A percentile compares a stretch with the other conserved stretches of the same genome.
Evolutionary conservation across 805 yeast genomes (phyloP).

Genomic region (Kuraishia hungarica): DNA sequence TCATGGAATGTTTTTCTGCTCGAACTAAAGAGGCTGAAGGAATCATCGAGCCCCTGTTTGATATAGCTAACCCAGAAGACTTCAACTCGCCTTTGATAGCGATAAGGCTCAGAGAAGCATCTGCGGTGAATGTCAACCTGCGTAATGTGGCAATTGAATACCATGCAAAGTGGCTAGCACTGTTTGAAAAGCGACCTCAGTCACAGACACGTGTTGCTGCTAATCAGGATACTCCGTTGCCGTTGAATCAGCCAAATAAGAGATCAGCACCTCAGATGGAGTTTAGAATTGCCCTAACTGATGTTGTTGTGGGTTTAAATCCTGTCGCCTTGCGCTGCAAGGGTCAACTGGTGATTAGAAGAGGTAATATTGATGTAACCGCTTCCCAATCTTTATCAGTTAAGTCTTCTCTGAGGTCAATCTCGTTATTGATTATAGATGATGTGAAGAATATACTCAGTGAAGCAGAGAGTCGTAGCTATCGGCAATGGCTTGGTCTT

Average conservation of each 20-base stretch:
- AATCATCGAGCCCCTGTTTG: conserved; percentile 3
- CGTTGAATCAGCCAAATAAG: background rate
- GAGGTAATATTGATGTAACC: conserved; percentile 45
- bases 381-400: conserved; percentile 24
- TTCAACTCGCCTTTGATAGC: conserved; percentile 29
- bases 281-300: conserved; percentile 19
- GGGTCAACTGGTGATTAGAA: conserved; percentile 38
- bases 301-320: conserved; percentile 51
- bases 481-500: conserved; percentile 15
- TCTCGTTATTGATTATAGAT: conserved; percentile 54
- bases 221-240: background rate
- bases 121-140: conserved; percentile 30
- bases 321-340: conserved; percentile 57
- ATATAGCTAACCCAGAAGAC: conserved; percentile 15
- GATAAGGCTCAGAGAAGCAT: conserved; percentile 25
- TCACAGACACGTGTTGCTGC: background rate
- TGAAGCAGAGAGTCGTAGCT: conserved; percentile 16
- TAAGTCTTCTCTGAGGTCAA: conserved; percentile 39
- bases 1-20: background rate
- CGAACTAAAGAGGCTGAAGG: background rate
- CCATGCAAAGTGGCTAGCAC: conserved; percentile 47
- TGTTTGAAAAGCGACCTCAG: conserved; percentile 23
- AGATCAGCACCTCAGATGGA: background rate
- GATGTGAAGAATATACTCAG: conserved; percentile 34
- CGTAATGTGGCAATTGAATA: conserved; percentile 45